phyloP scores from a whole-genome alignment of 1,139 yeast genomes.

The Lodderomyces margitis region DNA sequence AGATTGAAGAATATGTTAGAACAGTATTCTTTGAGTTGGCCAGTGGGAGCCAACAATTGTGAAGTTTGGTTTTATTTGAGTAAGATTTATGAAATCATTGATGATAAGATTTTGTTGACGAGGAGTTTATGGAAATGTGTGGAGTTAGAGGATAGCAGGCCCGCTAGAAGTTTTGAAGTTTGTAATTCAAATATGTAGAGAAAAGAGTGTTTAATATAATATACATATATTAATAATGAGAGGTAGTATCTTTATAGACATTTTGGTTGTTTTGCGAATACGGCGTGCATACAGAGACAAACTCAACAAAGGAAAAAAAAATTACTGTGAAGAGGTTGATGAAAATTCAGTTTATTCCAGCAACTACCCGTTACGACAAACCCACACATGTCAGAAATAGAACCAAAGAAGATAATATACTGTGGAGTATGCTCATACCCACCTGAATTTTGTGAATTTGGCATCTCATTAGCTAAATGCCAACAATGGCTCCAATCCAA shows the following conservation, averaged over 20 bases:
- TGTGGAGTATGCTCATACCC: slow-evolving; percentile 88
- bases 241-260: too few species aligned
- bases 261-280: not conserved
- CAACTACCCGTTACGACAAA: slow-evolving; percentile 1
- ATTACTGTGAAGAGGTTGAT: not conserved
- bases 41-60: slow-evolving; percentile 53
- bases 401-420: slow-evolving; percentile 54
- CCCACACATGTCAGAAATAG: slow-evolving; percentile 29
- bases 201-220: not conserved
- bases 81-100: slow-evolving; percentile 59
- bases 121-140: slow-evolving; percentile 65
- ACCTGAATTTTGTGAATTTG: slow-evolving; percentile 93
- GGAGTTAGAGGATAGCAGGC: slow-evolving; percentile 63
- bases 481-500: slow-evolving; percentile 73
- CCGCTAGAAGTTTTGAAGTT: slow-evolving; percentile 49
- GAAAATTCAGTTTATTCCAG: not conserved
- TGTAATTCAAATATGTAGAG: slow-evolving; percentile 18
- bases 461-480: slow-evolving; percentile 78
- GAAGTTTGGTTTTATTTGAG: slow-evolving; percentile 79
- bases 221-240: too few species aligned
- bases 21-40: slow-evolving; percentile 44
- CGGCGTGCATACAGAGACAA: not conserved
- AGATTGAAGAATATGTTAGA: slow-evolving; percentile 65
- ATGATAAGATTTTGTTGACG: slow-evolving; percentile 53
- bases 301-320: not conserved